Evolutionary conservation across 352 stramenopile species (phyloP), one percentile per base, ranked within the genome.

Genomic region (Globisporangium paroecandrum): DNA sequence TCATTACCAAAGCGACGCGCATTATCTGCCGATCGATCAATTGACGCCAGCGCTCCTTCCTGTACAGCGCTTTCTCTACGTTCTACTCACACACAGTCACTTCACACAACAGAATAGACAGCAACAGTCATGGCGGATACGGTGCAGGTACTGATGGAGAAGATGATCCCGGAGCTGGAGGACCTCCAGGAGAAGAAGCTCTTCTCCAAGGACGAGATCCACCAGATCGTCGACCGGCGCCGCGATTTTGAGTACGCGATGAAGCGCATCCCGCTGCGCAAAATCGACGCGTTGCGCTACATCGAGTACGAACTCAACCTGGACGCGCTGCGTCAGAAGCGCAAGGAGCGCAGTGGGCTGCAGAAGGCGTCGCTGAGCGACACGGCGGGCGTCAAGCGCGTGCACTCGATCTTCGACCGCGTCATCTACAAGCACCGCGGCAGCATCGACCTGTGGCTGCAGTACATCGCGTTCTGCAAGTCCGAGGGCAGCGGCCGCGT

Each of bases 161-260:
- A 94, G 69, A 98, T 97, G 90, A 89, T 98, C 69, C 89, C 90
- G 60, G 93, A 98, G 77, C 91, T 98, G 61, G 93, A 98, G 76
- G 93, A 98, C 61, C 81, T 98, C 58, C 87, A 96, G 76, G 74
- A 87, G 41, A 83, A 87, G 64, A 90, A 93, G 59, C 71, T 98
- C 70, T 97, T 97, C 70, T 82, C 77, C 41, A 70, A 79, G 70
- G 77, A 90, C 27, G 93, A 98, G 77, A 91, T 98, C 64, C 83
- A 89, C 24, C 87, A 96, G 72, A 96, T 98, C 65, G 90, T 97
- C 38, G 85, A 92, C 65, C 87, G 85, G 58, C 88, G 93, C 12
- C 82, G 90, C 25, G 85, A 96, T 60, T 98, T 97, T 68, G 93
- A 98, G 85, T 98, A 98, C 80, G 78, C 89, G 71, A 86, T 98